Base-by-base conservation (phyloP, 2,329 filamentous ascomycete genomes). In the Pseudogymnoascus sp. region DNA sequence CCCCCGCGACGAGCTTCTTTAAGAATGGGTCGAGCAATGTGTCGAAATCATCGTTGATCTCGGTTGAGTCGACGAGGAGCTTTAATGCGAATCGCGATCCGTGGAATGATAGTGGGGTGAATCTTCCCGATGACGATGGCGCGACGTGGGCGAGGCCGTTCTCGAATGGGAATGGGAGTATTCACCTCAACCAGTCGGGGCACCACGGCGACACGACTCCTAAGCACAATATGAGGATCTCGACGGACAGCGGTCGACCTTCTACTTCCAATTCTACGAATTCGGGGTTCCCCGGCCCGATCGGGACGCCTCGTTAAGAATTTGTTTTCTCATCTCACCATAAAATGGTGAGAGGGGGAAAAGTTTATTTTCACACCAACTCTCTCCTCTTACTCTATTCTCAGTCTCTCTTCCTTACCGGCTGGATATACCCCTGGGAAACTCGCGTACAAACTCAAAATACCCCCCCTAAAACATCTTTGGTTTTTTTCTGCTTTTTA, bases 21-120 rank as follows among this genome's bases (percentile, higher is more conserved):
- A 97, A 96, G 78, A 88, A 89, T 69, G 92, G 92, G 65, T 92
- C 89, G 23, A 89, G 80, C 78, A 93, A 93, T 71, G 89, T 90
- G 63, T 97, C 93, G 68, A 97, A 96, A 78, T 94, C 93, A 59
- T 97, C 93, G 35, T 86, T 97, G 69, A 92, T 96, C 69, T 96
- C 92, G 66, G 92, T 97, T 75, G 93, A 97, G 77, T 97, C 92
- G 59, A 92, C 92, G 37, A 90, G 93, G 73, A 96, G 92, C 79
- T 87, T 88, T 75, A 87, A 87, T 67, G 91, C 91, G 69, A 95
- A 96, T 76, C 90, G 92, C 76, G 96, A 97, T 77, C 92, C 92
- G 66, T 97, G 93, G 93, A 97, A 97, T 75, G 93, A 97, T 75
- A 96, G 91, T 73, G 93, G 92, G 71, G 92, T 97, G 73, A 97